Evolutionary conservation across 257 asterid species (phyloP).

Genomic region (Solanum rostratum): DNA sequence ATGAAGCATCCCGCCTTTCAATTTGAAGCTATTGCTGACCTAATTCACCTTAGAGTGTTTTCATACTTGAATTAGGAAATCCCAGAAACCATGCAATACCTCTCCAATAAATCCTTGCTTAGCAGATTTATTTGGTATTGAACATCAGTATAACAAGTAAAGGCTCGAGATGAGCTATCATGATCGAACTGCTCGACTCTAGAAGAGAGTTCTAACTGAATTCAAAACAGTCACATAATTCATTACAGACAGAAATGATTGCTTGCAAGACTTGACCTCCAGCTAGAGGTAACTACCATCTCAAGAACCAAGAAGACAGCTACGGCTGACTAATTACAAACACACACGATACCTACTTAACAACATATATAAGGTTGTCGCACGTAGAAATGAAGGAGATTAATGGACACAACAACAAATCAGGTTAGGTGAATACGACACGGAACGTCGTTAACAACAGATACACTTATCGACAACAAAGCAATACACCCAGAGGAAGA

Average conservation of each 20-base stretch:
- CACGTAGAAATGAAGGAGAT: neutral
- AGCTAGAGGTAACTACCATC: neutral
- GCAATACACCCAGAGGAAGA: neutral
- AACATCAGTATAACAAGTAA: neutral
- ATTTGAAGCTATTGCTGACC: neutral
- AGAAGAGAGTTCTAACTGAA: neutral
- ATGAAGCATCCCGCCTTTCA: neutral
- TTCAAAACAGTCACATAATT: neutral
- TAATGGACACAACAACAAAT: neutral
- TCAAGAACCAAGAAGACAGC: neutral
- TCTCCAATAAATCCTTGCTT: neutral
- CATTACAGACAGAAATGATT: neutral
- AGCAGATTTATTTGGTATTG: neutral
- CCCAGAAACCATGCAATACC: neutral
- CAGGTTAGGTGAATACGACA: neutral
- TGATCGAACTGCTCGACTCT: neutral
- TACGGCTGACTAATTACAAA: neutral
- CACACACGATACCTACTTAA: neutral
- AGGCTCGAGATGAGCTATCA: neutral
- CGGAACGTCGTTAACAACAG: neutral
- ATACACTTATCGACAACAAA: neutral
- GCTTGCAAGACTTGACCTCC: neutral
- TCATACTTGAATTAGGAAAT: neutral
- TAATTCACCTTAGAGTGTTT: neutral
- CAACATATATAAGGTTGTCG: neutral